Base-by-base conservation (phyloP, 192 early-diverging fungal species). In the Mortierella hygrophila region DNA sequence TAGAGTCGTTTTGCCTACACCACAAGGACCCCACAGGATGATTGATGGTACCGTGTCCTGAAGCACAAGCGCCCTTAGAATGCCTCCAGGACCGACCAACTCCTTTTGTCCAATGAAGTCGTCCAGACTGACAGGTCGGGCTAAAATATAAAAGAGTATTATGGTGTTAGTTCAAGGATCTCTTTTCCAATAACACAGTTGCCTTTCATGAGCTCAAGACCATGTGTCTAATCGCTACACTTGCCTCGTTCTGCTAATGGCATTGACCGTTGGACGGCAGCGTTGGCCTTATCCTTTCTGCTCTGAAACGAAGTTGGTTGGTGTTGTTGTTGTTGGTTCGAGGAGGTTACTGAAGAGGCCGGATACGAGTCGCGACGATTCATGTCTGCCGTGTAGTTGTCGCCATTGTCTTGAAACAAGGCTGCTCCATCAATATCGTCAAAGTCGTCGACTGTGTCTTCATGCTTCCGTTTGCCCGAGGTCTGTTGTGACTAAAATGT, bases 31-130 rank as follows among this genome's bases (percentile, higher is more conserved):
- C 94, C 94, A 98, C n/a, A 98, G 89, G 10, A 98, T 91, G 87
- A 97, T 92, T 2, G 94, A 95, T 68, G 94, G 93, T 2, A 97
- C 90, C 65, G 82, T 89, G 47, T 96, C 93, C 44, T 90, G 83
- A 37, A 93, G 89, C 0, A 97, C 95, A 6, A 98, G 81, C 13
- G 75, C 74, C 6, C 93, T 90, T 47, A 98, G 83, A 0, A 96
- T 85, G 13, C 93, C 93, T 16, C 87, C 77, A 6, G 92, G 82
- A 0, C 96, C 96, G 7, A 97, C 88, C 4, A 97, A 78, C 26
- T 93, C 91, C 4, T 89, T 74, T 77, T 97, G 97, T 32, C 95
- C 96, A 16, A 95, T 90, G 83, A 96, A 94, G 13, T 94, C 89
- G 11, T 93, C 93, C 10, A 96, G 80, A 11, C 13, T 88, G 0